phyloP scores from a whole-genome alignment of 805 yeast genomes.

The Candida adriatica region DNA sequence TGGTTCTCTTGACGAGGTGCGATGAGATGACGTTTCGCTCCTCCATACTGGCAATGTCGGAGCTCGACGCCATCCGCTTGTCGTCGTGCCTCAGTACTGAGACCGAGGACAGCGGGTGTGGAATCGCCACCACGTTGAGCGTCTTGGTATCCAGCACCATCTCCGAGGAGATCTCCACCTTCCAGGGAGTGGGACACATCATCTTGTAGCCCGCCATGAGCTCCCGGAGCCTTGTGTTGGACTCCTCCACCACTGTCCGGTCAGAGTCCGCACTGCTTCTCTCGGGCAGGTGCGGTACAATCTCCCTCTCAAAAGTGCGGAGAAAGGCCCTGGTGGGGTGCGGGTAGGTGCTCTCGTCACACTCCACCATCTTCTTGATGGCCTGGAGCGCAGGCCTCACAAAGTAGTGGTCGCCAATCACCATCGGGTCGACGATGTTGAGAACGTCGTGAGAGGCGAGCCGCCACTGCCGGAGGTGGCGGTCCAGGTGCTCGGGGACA shows the following conservation, averaged over 20 bases:
- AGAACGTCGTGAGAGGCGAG: conserved; percentile 6
- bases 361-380: conserved; percentile 6
- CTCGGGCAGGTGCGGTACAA: conserved; percentile 6
- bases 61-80: conserved; percentile 6
- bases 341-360: conserved; percentile 10
- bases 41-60: conserved; percentile 2
- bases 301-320: conserved; percentile 7
- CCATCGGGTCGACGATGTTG: conserved; percentile 14
- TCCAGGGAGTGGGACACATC: conserved; percentile 2
- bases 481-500: conserved; percentile 11
- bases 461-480: conserved; percentile 10
- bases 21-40: conserved; percentile 3
- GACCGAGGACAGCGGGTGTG: conserved; percentile 15
- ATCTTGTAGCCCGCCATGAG: conserved; percentile 2
- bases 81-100: conserved; percentile 11
- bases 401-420: conserved; percentile 16
- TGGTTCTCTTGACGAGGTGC: background rate
- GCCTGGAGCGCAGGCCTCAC: conserved; percentile 5
- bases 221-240: conserved; percentile 5
- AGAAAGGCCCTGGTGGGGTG: conserved; percentile 12
- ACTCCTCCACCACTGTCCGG: conserved; percentile 1
- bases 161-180: conserved; percentile 4
- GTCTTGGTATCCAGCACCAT: conserved; percentile 1
- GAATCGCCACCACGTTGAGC: conserved; percentile 12
- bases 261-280: conserved; percentile 6